Evolutionary conservation across 2,329 filamentous ascomycete genomes (phyloP).

Genomic region (Corinectria fuckeliana): DNA sequence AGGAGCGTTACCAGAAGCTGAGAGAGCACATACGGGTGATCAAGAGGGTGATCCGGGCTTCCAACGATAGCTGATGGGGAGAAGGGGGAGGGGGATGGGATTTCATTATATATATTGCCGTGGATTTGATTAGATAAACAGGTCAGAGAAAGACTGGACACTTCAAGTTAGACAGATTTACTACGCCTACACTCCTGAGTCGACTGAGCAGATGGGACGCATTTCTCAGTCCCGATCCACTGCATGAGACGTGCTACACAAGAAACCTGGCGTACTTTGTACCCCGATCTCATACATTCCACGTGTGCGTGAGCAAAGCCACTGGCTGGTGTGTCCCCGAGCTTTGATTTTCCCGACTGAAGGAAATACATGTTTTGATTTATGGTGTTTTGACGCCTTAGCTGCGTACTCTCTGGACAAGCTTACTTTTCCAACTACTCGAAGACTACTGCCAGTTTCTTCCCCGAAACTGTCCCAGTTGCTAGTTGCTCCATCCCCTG

Average conservation of each 20-base stretch:
- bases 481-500: neutral
- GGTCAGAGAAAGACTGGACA: neutral
- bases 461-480: neutral
- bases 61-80: neutral
- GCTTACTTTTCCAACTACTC: neutral
- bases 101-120: neutral
- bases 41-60: neutral
- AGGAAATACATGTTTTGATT: neutral
- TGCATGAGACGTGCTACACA: too few relatives aligned
- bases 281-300: neutral
- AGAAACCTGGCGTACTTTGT: too few relatives aligned
- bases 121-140: neutral
- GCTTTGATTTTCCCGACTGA: neutral
- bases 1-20: neutral
- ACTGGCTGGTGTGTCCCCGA: neutral
- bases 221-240: neutral
- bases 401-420: neutral
- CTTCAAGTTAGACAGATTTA: neutral
- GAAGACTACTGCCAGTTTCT: neutral
- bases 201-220: neutral
- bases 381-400: neutral
- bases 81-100: neutral
- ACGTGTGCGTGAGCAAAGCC: neutral
- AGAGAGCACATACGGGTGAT: neutral
- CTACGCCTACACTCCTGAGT: neutral